Evolutionary conservation across 2,329 filamentous ascomycete species (phyloP).

Genomic region (Phaeosphaeriaceae sp.): DNA sequence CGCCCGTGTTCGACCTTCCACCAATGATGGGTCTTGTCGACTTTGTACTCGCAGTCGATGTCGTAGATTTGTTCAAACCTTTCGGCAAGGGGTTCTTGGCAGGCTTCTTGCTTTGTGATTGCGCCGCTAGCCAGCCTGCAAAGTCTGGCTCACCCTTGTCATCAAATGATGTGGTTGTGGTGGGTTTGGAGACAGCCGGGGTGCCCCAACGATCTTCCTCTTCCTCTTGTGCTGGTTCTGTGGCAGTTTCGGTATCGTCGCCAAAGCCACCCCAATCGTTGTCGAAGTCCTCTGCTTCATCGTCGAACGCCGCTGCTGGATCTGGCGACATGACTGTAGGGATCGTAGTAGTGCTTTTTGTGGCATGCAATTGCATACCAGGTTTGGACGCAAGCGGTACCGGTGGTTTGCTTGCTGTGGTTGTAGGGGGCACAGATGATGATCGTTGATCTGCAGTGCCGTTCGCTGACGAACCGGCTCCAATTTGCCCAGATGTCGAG

Average conservation of each 20-base stretch:
- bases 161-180: constrained; percentile 68
- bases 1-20: constrained; percentile 38
- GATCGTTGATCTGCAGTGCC: constrained; percentile 56
- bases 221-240: constrained; percentile 54
- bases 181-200: constrained; percentile 49
- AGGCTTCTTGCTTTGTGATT: constrained; percentile 75
- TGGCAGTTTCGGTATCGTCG: constrained; percentile 55
- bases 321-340: constrained; percentile 40
- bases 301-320: constrained; percentile 61
- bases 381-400: constrained; percentile 54
- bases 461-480: constrained; percentile 55
- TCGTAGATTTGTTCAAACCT: constrained; percentile 72
- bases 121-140: constrained; percentile 90
- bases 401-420: constrained; percentile 59
- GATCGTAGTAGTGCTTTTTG: constrained; percentile 36
- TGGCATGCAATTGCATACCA: constrained; percentile 38
- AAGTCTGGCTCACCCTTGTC: constrained; percentile 93
- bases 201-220: constrained; percentile 63
- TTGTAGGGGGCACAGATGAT: constrained; percentile 57
- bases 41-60: constrained; percentile 30
- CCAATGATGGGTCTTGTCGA: constrained; percentile 39
- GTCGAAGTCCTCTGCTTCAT: constrained; percentile 65
- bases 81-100: constrained; percentile 78
- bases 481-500: constrained; percentile 84
- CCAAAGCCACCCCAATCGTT: constrained; percentile 80